Conservation (phyloP, 805 yeast genomes). For the Grigorovia yakushimaensis region DNA sequence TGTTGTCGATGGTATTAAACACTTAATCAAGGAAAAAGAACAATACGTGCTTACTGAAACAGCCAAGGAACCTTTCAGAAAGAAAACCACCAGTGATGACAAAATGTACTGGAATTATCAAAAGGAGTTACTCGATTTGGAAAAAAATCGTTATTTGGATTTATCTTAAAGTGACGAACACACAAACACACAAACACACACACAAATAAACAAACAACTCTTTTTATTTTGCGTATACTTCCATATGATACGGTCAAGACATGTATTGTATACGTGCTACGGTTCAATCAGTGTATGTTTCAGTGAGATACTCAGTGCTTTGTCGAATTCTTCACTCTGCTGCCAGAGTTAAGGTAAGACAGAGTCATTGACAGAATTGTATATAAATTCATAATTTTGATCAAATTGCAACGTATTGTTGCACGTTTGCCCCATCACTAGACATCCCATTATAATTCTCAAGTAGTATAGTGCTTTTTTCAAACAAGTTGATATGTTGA, state of each 20-base stretch:
- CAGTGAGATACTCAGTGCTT: background rate
- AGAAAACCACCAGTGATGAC: background rate
- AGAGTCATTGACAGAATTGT: background rate
- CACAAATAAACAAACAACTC: background rate
- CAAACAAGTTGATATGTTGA: background rate
- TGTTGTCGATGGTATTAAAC: conserved; percentile 25
- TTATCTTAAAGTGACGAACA: conserved; percentile 8
- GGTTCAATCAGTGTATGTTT: too few species aligned
- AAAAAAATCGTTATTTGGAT: conserved; percentile 26
- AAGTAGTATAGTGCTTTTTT: too few species aligned
- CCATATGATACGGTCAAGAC: too few species aligned
- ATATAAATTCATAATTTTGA: too few species aligned
- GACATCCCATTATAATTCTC: too few species aligned
- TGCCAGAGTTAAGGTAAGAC: background rate
- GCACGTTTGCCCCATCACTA: too few species aligned
- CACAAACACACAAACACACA: background rate
- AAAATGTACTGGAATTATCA: conserved; percentile 22
- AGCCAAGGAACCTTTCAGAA: too few species aligned
- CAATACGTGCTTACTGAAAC: conserved; percentile 7
- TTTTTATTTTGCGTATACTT: too few species aligned
- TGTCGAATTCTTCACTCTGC: background rate
- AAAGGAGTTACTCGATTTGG: conserved; percentile 23
- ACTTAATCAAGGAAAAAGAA: conserved; percentile 17
- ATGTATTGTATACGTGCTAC: too few species aligned
- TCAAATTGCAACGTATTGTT: too few species aligned